phyloP scores from a whole-genome alignment of 345 rosid genomes.

The Camelina neglecta region DNA sequence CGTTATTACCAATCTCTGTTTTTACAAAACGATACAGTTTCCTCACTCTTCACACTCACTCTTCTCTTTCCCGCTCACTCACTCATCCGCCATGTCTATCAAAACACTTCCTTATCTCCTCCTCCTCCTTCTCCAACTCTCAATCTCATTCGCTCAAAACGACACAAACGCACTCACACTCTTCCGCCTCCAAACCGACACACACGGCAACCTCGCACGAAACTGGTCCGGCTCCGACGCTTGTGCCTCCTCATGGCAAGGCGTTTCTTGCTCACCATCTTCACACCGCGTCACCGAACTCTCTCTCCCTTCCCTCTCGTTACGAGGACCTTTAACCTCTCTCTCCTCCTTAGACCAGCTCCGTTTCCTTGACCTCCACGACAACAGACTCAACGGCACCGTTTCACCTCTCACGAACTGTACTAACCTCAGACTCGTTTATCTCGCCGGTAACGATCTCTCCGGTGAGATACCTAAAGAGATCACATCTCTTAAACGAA shows the following conservation, averaged over 20 bases:
- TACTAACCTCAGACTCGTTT: constrained; percentile 71
- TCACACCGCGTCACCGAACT: constrained; percentile 56
- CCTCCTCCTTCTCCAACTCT: constrained; percentile 22
- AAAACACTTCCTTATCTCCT: constrained; percentile 23
- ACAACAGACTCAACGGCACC: constrained; percentile 83
- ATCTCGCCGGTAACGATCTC: constrained; percentile 76
- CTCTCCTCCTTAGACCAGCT: constrained; percentile 78
- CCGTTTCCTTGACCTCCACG: constrained; percentile 83
- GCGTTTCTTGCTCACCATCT: constrained; percentile 70
- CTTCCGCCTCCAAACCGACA: constrained; percentile 79
- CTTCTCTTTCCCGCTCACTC: constrained; percentile 49
- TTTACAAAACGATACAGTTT: constrained; percentile 11
- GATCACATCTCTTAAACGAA: constrained; percentile 59
- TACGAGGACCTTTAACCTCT: constrained; percentile 76
- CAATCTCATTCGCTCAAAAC: constrained; percentile 45
- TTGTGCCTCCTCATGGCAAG: constrained; percentile 71
- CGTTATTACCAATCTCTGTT: constrained; percentile 24
- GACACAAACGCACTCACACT: constrained; percentile 78
- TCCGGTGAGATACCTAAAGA: constrained; percentile 74
- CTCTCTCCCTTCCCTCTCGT: constrained; percentile 70
- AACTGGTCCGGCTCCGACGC: constrained; percentile 85
- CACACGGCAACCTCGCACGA: constrained; percentile 76
- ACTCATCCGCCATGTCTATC: constrained; percentile 39
- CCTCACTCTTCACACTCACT: constrained; percentile 37
- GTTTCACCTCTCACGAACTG: constrained; percentile 65